Base-by-base conservation (phyloP, 305 asterid genomes). In the Caryopteris hybrid region DNA sequence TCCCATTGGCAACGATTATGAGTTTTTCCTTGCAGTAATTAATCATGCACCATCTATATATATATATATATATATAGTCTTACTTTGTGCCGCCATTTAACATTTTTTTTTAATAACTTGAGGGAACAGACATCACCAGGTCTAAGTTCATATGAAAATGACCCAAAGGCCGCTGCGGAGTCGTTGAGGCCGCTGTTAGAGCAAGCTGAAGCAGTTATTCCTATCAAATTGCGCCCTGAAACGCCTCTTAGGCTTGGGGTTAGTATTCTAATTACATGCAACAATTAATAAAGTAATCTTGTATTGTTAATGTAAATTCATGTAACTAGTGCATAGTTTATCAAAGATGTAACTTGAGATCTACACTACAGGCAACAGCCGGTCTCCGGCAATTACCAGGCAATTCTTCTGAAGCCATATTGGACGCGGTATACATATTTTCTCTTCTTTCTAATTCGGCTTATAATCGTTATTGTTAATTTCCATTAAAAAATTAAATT, bases 231-330 rank as follows among this genome's bases (percentile, higher is more conserved):
- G 71, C 85, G 74, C 33, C 63, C 67, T 33, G 29, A 48, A 21
- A 77, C 97, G 8, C 97, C 97, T 2, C 86, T 86, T 46, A 81
- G 62, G 74, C 87, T 88, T 52, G 95, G 97, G 87, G 95, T 47
- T 59, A 3, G 39, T 22, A 6, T 6, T 59, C n/a, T 4, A 6
- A 27, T 0, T 11, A 41, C 41, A n/a, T n/a, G n/a, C n/a, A n/a
- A n/a, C n/a, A n/a, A 27, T 27, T 2, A 27, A 27, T 2, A 27
- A 27, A 2, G 33, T 27, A 2, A 27, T 27, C 33, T 27, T 27
- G 3, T 2, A 2, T 27, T 27, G 33, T 27, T n/a, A n/a, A n/a
- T n/a, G n/a, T n/a, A n/a, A n/a, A n/a, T n/a, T n/a, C n/a, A n/a
- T n/a, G n/a, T n/a, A n/a, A 4, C 31, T 25, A 25, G 31, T 25